Base-by-base conservation (phyloP, 192 early-diverging fungal genomes). In the Funneliformis mosseae region DNA sequence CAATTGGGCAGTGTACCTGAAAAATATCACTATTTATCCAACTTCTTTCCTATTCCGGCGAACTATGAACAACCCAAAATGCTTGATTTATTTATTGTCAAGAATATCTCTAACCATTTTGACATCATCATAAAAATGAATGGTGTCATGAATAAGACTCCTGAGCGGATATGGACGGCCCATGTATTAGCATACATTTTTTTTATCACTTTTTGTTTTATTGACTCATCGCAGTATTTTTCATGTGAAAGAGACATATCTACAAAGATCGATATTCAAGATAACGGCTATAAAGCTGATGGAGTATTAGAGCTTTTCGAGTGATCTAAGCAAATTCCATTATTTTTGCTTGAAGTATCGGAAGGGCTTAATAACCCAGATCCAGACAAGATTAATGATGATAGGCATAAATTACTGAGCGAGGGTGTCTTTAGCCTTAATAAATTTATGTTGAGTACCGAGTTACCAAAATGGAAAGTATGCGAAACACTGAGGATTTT, bases 151-250 rank as follows among this genome's bases (percentile, higher is more conserved):
- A 5, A 48, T 33, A 33, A 33, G 33, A 33, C 33, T 33, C 33
- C 33, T 33, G 33, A 33, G 62, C 62, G 6, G 6, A 16, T 2
- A 64, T 64, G n/a, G 62, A 64, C n/a, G 2, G 62, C 62, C 23
- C 62, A 64, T 23, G 62, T 64, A 64, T 27, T 64, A 64, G 62
- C n/a, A 64, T 64, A 64, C 23, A 64, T 64, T 25, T 64, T 64
- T 64, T 64, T 64, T 64, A 63, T 64, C 23, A 64, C 62, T 23
- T 64, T 64, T 64, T 27, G 21, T 64, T 64, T 64, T 64, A 64
- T 64, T 64, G 62, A 25, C 62, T 64, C 62, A 8, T 64, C 23
- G 62, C n/a, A 64, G 62, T 64, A 64, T 64, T 64, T 67, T 18
- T 69, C 67, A 39, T 69, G 38, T 69, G 33, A 69, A 69, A 5